A percentile compares a stretch with the other conserved stretches of the same genome.
Evolutionary conservation across 768 basidiomycete genomes (phyloP).

Genomic region (Suillus occidentalis): DNA sequence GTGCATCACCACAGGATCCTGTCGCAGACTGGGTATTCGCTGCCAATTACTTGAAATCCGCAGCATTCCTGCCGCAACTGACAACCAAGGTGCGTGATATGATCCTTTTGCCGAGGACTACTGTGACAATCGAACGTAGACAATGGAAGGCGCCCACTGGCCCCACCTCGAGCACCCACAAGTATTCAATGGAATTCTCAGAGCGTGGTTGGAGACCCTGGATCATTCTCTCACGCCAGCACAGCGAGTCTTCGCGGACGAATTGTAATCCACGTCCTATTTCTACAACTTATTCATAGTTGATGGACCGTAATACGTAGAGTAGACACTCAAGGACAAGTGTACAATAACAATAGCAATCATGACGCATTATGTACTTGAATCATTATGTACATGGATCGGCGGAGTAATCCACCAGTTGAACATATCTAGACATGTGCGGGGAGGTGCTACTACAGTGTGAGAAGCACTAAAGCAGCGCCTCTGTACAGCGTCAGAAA

Average conservation of each 20-base stretch:
- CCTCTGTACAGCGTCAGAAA: no score
- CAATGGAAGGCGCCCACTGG: slow-evolving; percentile 63
- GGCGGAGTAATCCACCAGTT: background rate
- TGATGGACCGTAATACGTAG: background rate
- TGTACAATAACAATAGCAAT: background rate
- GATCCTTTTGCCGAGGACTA: slow-evolving; percentile 38
- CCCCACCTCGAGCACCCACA: slow-evolving; percentile 60
- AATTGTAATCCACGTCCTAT: background rate
- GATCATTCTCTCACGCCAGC: background rate
- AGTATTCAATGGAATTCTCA: slow-evolving; percentile 50
- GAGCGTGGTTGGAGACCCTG: slow-evolving; percentile 46
- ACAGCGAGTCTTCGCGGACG: background rate
- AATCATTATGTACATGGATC: slow-evolving; percentile 4
- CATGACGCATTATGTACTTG: slow-evolving; percentile 4
- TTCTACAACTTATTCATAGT: background rate
- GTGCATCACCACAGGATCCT: slow-evolving; percentile 34
- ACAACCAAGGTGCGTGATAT: slow-evolving; percentile 32
- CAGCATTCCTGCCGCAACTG: slow-evolving; percentile 34
- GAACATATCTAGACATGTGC: background rate
- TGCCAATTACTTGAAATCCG: slow-evolving; percentile 27
- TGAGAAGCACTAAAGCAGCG: no score
- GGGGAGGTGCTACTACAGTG: no score
- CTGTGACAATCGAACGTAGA: slow-evolving; percentile 32
- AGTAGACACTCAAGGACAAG: background rate
- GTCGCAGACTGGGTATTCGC: slow-evolving; percentile 44